Evolutionary conservation across 2,329 filamentous ascomycete genomes (phyloP).

Genomic region (Monosporascus sp.): DNA sequence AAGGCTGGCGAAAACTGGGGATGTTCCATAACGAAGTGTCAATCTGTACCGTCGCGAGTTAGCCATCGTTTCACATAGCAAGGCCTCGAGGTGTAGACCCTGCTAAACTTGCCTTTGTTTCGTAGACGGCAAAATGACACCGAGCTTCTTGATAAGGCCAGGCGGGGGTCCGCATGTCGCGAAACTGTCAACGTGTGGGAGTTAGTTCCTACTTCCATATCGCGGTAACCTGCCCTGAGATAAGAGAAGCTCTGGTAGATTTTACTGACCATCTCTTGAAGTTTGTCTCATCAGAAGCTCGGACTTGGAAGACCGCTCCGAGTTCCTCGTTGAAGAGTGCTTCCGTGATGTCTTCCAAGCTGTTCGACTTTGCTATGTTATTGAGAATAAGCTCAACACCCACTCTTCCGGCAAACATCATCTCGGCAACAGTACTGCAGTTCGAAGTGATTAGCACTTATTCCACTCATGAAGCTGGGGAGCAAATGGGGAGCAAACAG

Average conservation of each 20-base stretch:
- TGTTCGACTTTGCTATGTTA: constrained; percentile 54
- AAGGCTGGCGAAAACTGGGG: constrained; percentile 61
- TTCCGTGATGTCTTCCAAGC: constrained; percentile 60
- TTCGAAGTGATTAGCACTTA: too few species aligned
- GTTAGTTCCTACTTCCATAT: too few species aligned
- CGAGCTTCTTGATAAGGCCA: constrained; percentile 79
- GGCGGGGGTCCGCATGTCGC: constrained; percentile 81
- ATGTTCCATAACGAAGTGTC: constrained; percentile 69
- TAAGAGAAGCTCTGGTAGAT: too few species aligned
- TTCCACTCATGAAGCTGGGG: too few species aligned
- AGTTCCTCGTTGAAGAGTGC: constrained; percentile 94
- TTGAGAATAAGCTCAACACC: constrained; percentile 84
- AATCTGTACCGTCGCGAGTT: constrained; percentile 15
- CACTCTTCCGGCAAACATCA: constrained; percentile 96
- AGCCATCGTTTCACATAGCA: too few species aligned
- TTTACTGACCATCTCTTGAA: constrained; percentile 65
- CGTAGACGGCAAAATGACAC: constrained; percentile 61
- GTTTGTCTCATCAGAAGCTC: constrained; percentile 74
- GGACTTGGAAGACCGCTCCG: constrained; percentile 92
- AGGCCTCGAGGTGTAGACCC: too few species aligned
- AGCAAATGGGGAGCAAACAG: too few species aligned
- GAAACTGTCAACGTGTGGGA: constrained; percentile 41
- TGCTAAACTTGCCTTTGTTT: constrained; percentile 49
- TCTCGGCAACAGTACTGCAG: constrained; percentile 69
- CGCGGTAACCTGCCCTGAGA: too few species aligned